A percentile compares a stretch with the other conserved stretches of the same genome.
These are phyloP conservation scores for Nemania bipapillata DNA, from an alignment of 2,329 filamentous ascomycete species.

Conservation along the genomic window DNA sequence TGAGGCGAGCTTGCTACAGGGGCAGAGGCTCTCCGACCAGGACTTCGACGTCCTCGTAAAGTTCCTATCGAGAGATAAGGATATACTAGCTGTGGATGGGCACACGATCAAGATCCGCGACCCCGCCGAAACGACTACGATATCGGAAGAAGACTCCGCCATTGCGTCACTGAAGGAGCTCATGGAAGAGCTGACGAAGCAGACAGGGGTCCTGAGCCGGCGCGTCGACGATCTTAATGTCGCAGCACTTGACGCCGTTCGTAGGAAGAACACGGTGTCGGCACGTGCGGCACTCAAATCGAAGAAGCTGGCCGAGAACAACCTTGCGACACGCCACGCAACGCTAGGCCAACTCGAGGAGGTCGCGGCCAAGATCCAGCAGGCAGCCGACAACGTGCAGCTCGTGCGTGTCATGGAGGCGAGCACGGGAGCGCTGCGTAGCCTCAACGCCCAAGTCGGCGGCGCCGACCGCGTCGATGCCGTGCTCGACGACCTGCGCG, in stretches of 20 bases:
- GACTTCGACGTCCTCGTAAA: constrained; percentile 77
- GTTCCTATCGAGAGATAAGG: constrained; percentile 75
- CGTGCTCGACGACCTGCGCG: constrained; percentile 77
- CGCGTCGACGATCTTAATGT: constrained; percentile 73
- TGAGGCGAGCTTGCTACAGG: constrained; percentile 61
- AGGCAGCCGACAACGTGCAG: constrained; percentile 85
- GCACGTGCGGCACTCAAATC: constrained; percentile 82
- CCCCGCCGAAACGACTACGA: constrained; percentile 55
- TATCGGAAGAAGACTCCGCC: constrained; percentile 81
- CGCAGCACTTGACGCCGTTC: constrained; percentile 76
- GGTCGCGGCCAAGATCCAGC: constrained; percentile 82
- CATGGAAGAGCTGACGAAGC: constrained; percentile 76
- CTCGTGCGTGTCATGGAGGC: constrained; percentile 85
- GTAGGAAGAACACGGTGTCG: constrained; percentile 75
- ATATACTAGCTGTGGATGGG: constrained; percentile 68
- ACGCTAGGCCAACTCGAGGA: constrained; percentile 85
- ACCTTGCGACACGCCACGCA: constrained; percentile 75
- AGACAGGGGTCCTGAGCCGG: constrained; percentile 73
- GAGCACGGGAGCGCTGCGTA: constrained; percentile 76
- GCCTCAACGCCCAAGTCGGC: constrained; percentile 80
- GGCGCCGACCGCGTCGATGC: constrained; percentile 79
- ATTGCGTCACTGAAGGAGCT: constrained; percentile 86
- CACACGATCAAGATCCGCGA: constrained; percentile 79
- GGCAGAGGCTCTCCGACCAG: constrained; percentile 64
- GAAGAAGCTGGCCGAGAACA: constrained; percentile 83